phyloP scores from a whole-genome alignment of 108 stramenopile species.

The Nitzschia putrida region DNA sequence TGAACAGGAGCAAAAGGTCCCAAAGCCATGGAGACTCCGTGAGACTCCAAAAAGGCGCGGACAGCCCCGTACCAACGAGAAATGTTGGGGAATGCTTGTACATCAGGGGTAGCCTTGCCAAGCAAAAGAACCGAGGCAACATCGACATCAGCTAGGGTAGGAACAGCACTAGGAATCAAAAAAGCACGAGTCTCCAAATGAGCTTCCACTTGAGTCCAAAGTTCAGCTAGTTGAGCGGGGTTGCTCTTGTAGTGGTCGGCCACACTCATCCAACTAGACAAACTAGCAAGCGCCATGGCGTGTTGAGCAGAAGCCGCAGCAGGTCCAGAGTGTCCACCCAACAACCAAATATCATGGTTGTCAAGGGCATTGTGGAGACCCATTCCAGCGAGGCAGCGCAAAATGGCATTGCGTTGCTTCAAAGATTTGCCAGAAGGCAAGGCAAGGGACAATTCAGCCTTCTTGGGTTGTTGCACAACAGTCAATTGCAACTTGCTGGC shows the following conservation, averaged over 20 bases:
- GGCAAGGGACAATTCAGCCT: constrained; percentile 36
- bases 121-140: constrained; percentile 38
- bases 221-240: constrained; percentile 9
- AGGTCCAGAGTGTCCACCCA: constrained; percentile 65
- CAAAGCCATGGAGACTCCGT: background rate
- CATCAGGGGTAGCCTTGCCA: background rate
- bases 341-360: constrained; percentile 24
- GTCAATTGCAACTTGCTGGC: constrained; percentile 57
- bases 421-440: constrained; percentile 44
- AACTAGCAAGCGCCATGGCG: constrained; percentile 63
- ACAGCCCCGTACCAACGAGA: constrained; percentile 55
- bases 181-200: constrained; percentile 68
- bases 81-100: constrained; percentile 3
- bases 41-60: constrained; percentile 11
- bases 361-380: constrained; percentile 73
- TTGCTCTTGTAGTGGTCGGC: constrained; percentile 49
- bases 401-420: constrained; percentile 73
- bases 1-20: background rate
- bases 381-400: constrained; percentile 65
- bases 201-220: constrained; percentile 47
- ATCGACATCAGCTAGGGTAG: constrained; percentile 76
- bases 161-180: constrained; percentile 50
- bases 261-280: constrained; percentile 77
- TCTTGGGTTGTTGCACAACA: constrained; percentile 43
- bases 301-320: constrained; percentile 43